Conservation (phyloP, 2,329 filamentous ascomycete species). For the Clonostachys rhizophaga region DNA sequence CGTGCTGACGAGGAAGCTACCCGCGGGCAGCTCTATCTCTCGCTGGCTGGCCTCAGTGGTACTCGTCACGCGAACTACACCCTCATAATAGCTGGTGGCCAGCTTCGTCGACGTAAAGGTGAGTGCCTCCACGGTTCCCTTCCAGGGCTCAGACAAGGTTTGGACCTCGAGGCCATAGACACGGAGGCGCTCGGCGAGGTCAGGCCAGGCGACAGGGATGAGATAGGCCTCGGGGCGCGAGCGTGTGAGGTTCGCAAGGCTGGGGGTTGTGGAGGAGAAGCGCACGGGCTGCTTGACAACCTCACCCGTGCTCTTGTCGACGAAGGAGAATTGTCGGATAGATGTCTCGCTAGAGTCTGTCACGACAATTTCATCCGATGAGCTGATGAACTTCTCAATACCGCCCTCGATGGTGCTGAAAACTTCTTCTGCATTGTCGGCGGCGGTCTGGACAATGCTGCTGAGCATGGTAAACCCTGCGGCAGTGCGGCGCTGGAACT, state of each 20-base stretch:
- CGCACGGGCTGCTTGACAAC: conserved; percentile 15
- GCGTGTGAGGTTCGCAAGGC: conserved; percentile 18
- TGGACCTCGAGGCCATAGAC: conserved; percentile 15
- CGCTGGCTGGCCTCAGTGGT: conserved; percentile 8
- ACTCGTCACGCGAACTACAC: conserved; percentile 12
- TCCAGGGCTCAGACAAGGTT: conserved; percentile 11
- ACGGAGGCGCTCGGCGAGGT: conserved; percentile 15
- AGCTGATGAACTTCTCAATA: conserved; percentile 14
- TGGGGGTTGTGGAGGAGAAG: conserved; percentile 20
- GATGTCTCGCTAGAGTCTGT: conserved; percentile 15
- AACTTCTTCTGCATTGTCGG: conserved; percentile 17
- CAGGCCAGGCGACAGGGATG: conserved; percentile 18
- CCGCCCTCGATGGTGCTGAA: conserved; percentile 14
- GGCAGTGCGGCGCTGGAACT: conserved; percentile 20
- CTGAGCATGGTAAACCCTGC: conserved; percentile 17
- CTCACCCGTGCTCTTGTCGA: conserved; percentile 16
- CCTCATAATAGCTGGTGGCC: conserved; percentile 15
- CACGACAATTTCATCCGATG: conserved; percentile 16
- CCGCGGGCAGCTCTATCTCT: conserved; percentile 14
- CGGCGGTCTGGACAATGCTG: conserved; percentile 19
- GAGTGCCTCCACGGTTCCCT: conserved; percentile 17
- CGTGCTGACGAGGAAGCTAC: conserved; percentile 21
- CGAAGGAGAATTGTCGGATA: conserved; percentile 13
- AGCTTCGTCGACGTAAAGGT: conserved; percentile 13
- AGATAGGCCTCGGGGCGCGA: conserved; percentile 19